A percentile compares a stretch with the other conserved stretches of the same genome.
phyloP scores from a whole-genome alignment of 441 rosid species.

The Populus hybrid region DNA sequence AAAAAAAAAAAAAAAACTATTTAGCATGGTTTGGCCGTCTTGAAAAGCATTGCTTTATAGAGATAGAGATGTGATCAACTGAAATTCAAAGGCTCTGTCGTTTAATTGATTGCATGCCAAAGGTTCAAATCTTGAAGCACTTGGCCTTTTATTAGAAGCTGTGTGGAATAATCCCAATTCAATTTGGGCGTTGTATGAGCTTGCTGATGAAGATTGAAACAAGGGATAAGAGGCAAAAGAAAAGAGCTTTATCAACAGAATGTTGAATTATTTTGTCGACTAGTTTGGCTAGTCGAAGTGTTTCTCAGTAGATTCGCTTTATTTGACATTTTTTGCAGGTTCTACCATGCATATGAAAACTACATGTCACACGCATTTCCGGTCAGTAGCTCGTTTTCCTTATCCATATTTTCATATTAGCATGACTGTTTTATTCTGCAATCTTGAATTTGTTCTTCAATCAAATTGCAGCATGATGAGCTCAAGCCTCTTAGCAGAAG shows the following conservation, averaged over 20 bases:
- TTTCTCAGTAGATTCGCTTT: not conserved
- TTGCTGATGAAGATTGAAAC: not conserved
- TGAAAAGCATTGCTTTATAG: not conserved
- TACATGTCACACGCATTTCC: conserved; percentile 91
- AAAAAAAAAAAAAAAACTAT: not conserved
- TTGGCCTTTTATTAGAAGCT: not conserved
- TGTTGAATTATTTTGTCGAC: not conserved
- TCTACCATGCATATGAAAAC: conserved; percentile 91
- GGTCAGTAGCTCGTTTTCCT: conserved; percentile 38
- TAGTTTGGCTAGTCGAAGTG: not conserved
- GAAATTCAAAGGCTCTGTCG: not conserved
- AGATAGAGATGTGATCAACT: not conserved
- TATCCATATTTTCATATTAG: not conserved
- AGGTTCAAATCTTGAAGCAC: not conserved
- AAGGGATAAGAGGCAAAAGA: not conserved
- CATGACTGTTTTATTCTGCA: not conserved
- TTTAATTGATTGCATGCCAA: not conserved
- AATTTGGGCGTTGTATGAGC: not conserved
- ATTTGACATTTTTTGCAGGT: conserved; percentile 46
- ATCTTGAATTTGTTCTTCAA: conserved; percentile 17
- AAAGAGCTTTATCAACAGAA: not conserved
- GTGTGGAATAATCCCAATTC: not conserved
- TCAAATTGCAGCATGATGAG: conserved; percentile 80
- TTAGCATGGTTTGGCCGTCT: not conserved
- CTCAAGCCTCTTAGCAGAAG: conserved; percentile 77